Evolutionary conservation across 225 moss, liverwort and hornwort genomes (phyloP).

Genomic region (Physcomitrium patens): DNA sequence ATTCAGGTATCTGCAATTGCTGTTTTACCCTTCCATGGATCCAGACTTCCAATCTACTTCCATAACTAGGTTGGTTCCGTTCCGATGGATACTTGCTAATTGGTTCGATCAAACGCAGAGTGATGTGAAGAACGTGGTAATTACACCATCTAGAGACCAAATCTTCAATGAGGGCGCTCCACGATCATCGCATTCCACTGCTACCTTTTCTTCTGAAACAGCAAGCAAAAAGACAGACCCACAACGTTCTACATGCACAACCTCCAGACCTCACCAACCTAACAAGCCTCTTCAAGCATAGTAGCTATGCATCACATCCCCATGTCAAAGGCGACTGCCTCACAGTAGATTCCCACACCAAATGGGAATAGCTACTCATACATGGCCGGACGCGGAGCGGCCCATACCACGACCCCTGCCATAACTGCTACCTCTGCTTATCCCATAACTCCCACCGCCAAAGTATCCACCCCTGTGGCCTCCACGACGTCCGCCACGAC

Average conservation of each 20-base stretch:
- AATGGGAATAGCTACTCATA: constrained; percentile 22
- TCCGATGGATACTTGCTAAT: no score
- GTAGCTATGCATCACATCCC: constrained; percentile 25
- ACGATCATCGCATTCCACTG: constrained; percentile 20
- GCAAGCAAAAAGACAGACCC: constrained; percentile 24
- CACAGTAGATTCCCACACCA: constrained; percentile 11
- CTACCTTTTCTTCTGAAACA: constrained; percentile 1
- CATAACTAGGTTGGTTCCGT: background rate
- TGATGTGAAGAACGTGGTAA: no score
- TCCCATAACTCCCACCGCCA: constrained; percentile 57
- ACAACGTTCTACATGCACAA: constrained; percentile 30
- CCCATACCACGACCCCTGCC: constrained; percentile 82
- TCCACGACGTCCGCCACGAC: constrained; percentile 78
- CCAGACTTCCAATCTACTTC: constrained; percentile 24
- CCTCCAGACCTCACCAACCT: constrained; percentile 28
- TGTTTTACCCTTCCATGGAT: background rate
- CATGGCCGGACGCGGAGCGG: constrained; percentile 63
- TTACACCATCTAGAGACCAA: no score
- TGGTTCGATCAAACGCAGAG: no score
- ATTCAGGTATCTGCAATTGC: constrained; percentile 27
- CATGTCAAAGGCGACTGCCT: constrained; percentile 26
- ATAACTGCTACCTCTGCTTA: constrained; percentile 71
- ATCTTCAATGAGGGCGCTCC: constrained; percentile 4
- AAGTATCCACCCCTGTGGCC: constrained; percentile 74
- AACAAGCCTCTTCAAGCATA: constrained; percentile 27